Evolutionary conservation across 139 green algal species (phyloP).

Genomic region (Micractinium sp.): DNA sequence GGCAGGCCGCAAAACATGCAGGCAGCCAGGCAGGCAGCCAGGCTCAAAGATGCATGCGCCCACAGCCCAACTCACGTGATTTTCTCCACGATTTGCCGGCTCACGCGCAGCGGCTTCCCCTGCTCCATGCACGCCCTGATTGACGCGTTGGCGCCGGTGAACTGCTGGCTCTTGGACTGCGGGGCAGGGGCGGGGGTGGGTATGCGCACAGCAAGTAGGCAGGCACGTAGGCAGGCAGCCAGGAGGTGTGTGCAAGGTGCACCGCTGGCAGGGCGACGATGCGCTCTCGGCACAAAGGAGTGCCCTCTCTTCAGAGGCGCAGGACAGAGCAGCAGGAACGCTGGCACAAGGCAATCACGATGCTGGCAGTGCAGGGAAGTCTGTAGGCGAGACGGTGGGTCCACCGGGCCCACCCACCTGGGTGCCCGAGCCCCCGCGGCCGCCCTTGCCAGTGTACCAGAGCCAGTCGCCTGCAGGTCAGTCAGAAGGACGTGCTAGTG

Average conservation of each 20-base stretch:
- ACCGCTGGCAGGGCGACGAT: not conserved
- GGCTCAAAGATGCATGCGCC: not conserved
- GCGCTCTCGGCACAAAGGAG: no score
- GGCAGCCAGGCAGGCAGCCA: not conserved
- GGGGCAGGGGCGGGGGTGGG: not conserved
- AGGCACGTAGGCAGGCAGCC: not conserved
- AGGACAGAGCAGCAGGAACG: no score
- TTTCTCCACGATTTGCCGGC: slow-evolving; percentile 10
- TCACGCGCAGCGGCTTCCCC: slow-evolving; percentile 61
- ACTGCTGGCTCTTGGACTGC: slow-evolving; percentile 56
- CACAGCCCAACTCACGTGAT: not conserved
- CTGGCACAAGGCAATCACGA: no score
- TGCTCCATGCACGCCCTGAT: slow-evolving; percentile 41
- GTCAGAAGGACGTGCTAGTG: not conserved
- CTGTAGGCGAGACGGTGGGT: no score
- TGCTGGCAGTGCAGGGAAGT: not conserved
- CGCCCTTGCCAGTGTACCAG: slow-evolving; percentile 71
- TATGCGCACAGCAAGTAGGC: not conserved
- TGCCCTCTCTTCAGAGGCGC: no score
- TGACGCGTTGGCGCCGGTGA: slow-evolving; percentile 46
- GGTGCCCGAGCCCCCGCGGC: slow-evolving; percentile 1
- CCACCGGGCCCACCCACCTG: not conserved
- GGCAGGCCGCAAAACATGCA: not conserved
- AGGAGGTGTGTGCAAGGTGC: not conserved
- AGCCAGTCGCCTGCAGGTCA: slow-evolving; percentile 42